Evolutionary conservation across 78 protist species (phyloP).

Genomic region (Pelomyxa schiedti): DNA sequence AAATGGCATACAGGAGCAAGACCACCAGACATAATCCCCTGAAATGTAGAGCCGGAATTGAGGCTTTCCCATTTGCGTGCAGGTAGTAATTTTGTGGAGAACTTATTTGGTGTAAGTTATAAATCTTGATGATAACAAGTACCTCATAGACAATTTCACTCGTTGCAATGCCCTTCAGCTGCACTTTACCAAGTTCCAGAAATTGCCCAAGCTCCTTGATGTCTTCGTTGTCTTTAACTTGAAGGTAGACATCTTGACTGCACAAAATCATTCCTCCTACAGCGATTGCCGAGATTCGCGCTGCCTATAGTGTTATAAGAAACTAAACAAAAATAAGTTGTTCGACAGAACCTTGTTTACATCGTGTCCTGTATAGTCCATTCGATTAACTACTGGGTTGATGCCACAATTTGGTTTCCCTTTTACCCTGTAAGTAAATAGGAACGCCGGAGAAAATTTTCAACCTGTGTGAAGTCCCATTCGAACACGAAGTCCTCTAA

Average conservation of each 20-base stretch:
- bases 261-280: background rate
- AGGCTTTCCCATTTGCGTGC: no score
- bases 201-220: background rate
- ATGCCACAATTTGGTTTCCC: background rate
- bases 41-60: no score
- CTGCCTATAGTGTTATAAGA: no score
- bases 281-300: background rate
- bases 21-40: no score
- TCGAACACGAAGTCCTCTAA: background rate
- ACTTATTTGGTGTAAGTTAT: background rate
- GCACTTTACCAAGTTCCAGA: background rate
- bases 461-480: conserved; percentile 10
- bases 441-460: no score
- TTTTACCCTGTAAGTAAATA: no score
- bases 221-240: background rate
- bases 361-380: background rate
- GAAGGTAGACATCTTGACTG: background rate
- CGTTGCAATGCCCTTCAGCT: background rate
- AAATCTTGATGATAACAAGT: background rate
- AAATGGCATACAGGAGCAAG: no score
- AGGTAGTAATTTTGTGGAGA: no score
- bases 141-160: background rate
- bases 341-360: no score
- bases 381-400: background rate
- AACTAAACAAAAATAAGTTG: no score